phyloP scores from a whole-genome alignment of 768 basidiomycete species.

The Termitomyces sp. region DNA sequence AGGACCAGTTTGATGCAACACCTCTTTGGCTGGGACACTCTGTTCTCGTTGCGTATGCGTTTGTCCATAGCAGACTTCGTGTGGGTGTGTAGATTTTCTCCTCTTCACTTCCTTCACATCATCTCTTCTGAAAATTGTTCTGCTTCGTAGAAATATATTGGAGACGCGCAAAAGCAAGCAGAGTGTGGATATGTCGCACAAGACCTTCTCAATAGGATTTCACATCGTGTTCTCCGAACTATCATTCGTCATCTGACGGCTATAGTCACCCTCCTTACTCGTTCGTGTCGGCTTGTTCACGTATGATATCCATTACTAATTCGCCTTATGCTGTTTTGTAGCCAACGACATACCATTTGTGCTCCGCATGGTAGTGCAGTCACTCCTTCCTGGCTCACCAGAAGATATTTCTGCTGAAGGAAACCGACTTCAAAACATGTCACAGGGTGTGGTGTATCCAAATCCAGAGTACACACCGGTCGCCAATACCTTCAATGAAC shows the following conservation, averaged over 20 bases:
- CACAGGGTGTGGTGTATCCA: constrained; percentile 18
- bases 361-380: constrained; percentile 54
- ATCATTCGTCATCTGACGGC: constrained; percentile 54
- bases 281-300: constrained; percentile 28
- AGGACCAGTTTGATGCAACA: constrained; percentile 46
- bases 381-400: constrained; percentile 46
- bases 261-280: constrained; percentile 34
- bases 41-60: constrained; percentile 51
- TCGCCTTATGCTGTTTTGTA: constrained; percentile 19
- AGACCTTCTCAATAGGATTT: constrained; percentile 43
- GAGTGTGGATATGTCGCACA: constrained; percentile 51
- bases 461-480: constrained; percentile 27
- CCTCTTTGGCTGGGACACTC: constrained; percentile 56
- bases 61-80: constrained; percentile 48
- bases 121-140: background rate
- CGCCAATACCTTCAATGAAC: constrained; percentile 46
- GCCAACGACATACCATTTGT: constrained; percentile 64
- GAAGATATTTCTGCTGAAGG: constrained; percentile 33
- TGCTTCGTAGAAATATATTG: constrained; percentile 40
- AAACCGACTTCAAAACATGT: constrained; percentile 21
- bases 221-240: constrained; percentile 47
- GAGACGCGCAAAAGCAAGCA: constrained; percentile 32
- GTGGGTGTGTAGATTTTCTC: constrained; percentile 31
- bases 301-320: background rate
- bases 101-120: background rate